phyloP scores from a whole-genome alignment of 1,284 basidiomycete genomes.

The Pseudozyma hubeiensis region DNA sequence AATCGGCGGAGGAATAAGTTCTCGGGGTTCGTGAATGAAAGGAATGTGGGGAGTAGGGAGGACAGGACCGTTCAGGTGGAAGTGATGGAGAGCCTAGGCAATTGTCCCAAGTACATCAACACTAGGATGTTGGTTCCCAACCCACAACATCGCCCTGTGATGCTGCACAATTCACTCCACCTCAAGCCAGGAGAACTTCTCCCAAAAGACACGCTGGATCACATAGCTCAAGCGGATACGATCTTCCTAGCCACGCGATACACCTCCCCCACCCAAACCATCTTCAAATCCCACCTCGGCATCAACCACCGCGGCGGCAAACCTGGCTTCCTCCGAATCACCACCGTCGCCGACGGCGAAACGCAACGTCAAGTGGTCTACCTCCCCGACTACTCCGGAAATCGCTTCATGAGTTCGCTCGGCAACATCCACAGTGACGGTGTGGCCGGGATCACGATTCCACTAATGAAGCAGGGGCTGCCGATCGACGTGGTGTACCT shows the following conservation, averaged over 20 bases:
- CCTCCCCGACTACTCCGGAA: conserved; percentile 38
- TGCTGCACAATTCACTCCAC: conserved; percentile 21
- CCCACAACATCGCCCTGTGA: conserved; percentile 9
- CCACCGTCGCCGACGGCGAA: conserved; percentile 7
- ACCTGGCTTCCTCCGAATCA: conserved; percentile 31
- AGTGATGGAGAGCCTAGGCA: conserved; percentile 40
- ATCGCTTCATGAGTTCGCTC: conserved; percentile 44
- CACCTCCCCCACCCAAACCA: conserved; percentile 20
- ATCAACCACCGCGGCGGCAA: conserved; percentile 46
- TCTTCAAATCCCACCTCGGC: conserved; percentile 44
- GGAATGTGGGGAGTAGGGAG: conserved; percentile 13
- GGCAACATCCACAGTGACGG: conserved; percentile 38
- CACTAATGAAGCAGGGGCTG: conserved; percentile 20
- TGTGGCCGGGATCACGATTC: conserved; percentile 35
- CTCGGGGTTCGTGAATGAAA: conserved; percentile 37
- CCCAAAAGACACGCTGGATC: conserved; percentile 18
- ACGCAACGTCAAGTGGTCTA: conserved; percentile 26
- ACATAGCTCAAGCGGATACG: conserved; percentile 33
- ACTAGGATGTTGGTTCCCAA: conserved; percentile 20
- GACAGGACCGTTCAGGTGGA: conserved; percentile 28
- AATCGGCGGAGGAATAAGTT: conserved; percentile 43
- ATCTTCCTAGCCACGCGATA: conserved; percentile 36
- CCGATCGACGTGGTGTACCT: conserved; percentile 46
- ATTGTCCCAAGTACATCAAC: conserved; percentile 49
- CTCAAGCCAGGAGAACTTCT: conserved; percentile 8